Base-by-base conservation (phyloP, 2,329 filamentous ascomycete genomes). In the Penicillium occitanis region DNA sequence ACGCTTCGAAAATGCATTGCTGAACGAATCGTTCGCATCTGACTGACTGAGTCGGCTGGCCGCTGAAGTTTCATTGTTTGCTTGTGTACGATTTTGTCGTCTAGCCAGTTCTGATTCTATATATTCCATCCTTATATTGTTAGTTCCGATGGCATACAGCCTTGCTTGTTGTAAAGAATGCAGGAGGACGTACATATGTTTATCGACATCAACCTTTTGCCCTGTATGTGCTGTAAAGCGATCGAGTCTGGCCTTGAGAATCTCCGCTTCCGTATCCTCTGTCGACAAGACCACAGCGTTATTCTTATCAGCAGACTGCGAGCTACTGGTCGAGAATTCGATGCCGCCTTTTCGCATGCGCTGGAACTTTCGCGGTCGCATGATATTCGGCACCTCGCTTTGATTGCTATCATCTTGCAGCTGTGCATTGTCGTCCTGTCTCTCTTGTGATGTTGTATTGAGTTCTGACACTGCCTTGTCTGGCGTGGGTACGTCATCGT, bases 41-140 rank as follows among this genome's bases (percentile, higher is more conserved):
- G 61, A 37, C 61, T 70, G 68, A 55, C 64, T 64, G 19, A 61
- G 59, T 5, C 63, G 53, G 40, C 61, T 5, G 35, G 62, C 50
- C 42, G 70, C 66, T 7, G 61, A 40, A 48, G 62, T 64, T 13
- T 59, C 61, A 40, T 76, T 70, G 55, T 65, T 58, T 3, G 68
- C 64, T 35, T 70, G 64, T 37, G 69, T 68, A 55, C 69, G 72
- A 40, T 73, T 72, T 62, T 77, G 75, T 73, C 81, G 79, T 78
- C 85, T 86, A 82, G 86, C 86, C 80, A 89, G 78, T 76, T 88
- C 86, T 68, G 85, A 84, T 75, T 89, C 87, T 90, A 90, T 84
- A 80, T 86, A 90, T 71, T 83, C 83, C 81, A 85, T 85, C 86
- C 87, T 89, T 84, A 84, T 81, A 80, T 79, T 78, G 85, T 89